Evolutionary conservation across 1,284 basidiomycete genomes (phyloP), one percentile per base, ranked within the genome.

Genomic region (Wolfiporia cocos): DNA sequence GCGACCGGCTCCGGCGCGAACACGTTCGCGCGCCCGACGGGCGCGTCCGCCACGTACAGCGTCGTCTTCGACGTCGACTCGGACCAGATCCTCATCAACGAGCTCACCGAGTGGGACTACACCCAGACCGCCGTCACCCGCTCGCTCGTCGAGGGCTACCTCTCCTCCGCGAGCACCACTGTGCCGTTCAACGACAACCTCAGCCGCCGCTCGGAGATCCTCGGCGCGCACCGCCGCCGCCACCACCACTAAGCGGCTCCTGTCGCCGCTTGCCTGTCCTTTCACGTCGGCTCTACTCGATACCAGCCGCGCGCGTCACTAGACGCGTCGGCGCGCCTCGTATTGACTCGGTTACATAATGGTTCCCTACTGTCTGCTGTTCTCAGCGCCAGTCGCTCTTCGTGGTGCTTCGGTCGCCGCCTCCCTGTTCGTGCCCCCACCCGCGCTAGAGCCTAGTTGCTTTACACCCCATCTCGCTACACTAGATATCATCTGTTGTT

Each of bases 1-100:
- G 58, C 59, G 35, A 58, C 61, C 14, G 61, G 61, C 39, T 42
- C 49, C 9, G 60, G 62, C 12, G 44, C 50, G 34, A 46, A 42
- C 34, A 53, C 38, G 20, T 60, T 59, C 41, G 45, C 54, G 17
- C 51, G 59, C 12, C 59, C 59, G 32, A 49, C 49, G 36, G 41
- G 38, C 33, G 50, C 37, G 11, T 31, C 30, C 17, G 49, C 43
- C 29, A 56, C 55, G 29, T 51, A 54, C 34, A 49, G 36, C 29
- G 55, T 52, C 21, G 46, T 59, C 31, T 52, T 59, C 41, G 57
- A 61, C 48, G 51, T 55, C 29, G 34, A 56, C 50, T 56, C 52
- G 37, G 59, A 59, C 36, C 23, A 42, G 15, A 58, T 59, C 46
- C 34, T 52, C 18, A 57, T 58, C 34, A 46, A 55, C 41, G 46